Percentiles rank a stretch among this genome's conserved stretches.
Conservation (phyloP, 106 monocot genomes). For the Vanilla planifolia region DNA sequence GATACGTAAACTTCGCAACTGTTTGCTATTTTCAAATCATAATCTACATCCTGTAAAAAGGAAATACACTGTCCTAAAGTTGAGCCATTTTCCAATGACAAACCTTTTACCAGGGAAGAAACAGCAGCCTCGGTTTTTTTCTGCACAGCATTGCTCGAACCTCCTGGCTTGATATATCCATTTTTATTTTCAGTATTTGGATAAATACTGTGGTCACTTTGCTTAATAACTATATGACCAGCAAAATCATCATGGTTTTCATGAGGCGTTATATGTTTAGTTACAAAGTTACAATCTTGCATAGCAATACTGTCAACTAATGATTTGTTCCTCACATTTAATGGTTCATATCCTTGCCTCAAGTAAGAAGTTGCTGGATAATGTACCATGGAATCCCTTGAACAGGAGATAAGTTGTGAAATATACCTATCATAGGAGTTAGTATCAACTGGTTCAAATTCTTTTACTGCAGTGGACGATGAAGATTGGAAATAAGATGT, state of each 20-base stretch:
- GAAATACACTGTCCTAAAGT: neutral
- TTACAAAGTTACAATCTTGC: neutral
- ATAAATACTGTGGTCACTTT: conserved; percentile 2
- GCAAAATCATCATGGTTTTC: conserved; percentile 18
- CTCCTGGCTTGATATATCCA: conserved; percentile 1
- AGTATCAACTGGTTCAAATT: neutral
- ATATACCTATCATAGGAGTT: conserved; percentile 37
- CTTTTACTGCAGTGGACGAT: conserved; percentile 4
- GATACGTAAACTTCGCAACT: neutral
- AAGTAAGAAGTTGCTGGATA: conserved; percentile 12
- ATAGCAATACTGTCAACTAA: neutral
- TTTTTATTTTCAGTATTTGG: conserved; percentile 14
- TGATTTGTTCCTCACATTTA: conserved; percentile 3
- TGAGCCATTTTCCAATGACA: neutral
- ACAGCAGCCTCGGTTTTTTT: neutral
- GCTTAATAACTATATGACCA: conserved; percentile 9
- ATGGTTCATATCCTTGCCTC: conserved; percentile 8
- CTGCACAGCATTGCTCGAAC: neutral
- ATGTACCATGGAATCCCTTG: conserved; percentile 7
- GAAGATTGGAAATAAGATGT: conserved; percentile 11
- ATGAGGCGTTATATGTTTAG: conserved; percentile 19
- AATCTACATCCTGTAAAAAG: conserved; percentile 4
- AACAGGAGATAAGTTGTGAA: conserved; percentile 30
- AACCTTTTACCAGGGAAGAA: conserved; percentile 6
- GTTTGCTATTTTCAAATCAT: conserved; percentile 6